Evolutionary conservation across 305 asterid species (phyloP), one percentile per base, ranked within the genome.

Genomic region (Rubia occidens): DNA sequence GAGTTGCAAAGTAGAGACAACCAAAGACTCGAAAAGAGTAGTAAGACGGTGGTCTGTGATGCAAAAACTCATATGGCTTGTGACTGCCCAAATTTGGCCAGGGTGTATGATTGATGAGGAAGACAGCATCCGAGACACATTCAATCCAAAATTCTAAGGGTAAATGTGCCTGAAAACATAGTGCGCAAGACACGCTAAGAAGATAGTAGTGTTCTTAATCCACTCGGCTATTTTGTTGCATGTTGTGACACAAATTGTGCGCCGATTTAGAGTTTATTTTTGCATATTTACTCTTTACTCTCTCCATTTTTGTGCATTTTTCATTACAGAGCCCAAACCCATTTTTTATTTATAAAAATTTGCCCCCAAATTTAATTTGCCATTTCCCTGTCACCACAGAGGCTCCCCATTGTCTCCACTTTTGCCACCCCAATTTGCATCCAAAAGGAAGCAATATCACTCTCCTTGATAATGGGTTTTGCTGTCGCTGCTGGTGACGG

Each of bases 401-500:
- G 2, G 2, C 32, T 29, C 32, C 32, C 32, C 32, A 0, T 29
- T 29, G 3, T 1, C 32, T 29, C 32, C 32, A 29, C 32, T 29
- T 29, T 29, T 1, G 1, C 32, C 32, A 29, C 32, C 32, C 32
- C 32, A 29, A 29, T 29, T 29, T 29, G 32, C 32, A 29, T 1
- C 32, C 32, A 29, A 29, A 29, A 29, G 32, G 32, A 29, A 29
- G 32, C 32, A 29, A 29, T 29, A 29, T 29, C 32, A 29, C 32
- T 29, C 32, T 29, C 32, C 32, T 29, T 29, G 32, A 39, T 72
- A 56, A 77, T 78, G 84, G 85, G 79, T 66, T 72, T 74, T 68
- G 81, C 61, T 32, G 45, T 40, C n/a, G 71, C 75, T 71, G 81
- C 75, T 67, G 75, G 78, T 17, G 74, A 77, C 64, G 78, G 78